These are phyloP conservation scores for Diospyros kaki DNA, from an alignment of 148 eudicot genomes.

Conservation along the genomic window DNA sequence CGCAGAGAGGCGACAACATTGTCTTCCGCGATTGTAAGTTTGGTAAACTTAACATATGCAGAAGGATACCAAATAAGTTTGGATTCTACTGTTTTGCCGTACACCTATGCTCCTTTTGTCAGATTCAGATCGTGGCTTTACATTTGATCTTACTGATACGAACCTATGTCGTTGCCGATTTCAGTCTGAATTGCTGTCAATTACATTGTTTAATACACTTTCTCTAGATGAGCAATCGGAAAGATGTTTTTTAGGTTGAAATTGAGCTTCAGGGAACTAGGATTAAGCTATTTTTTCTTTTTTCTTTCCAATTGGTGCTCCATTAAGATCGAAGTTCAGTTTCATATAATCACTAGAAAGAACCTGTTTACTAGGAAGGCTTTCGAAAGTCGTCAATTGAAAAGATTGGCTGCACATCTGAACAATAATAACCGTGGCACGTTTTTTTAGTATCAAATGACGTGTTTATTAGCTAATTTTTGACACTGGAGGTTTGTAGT, in stretches of 20 bases:
- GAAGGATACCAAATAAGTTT: not conserved
- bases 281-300: too few species aligned
- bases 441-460: too few species aligned
- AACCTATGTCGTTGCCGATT: not conserved
- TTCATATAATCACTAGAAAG: not conserved
- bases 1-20: conserved; percentile 93
- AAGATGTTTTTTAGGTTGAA: too few species aligned
- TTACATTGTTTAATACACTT: too few species aligned
- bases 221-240: too few species aligned
- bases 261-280: too few species aligned
- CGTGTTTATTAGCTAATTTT: too few species aligned
- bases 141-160: not conserved
- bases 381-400: too few species aligned
- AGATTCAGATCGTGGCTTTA: not conserved
- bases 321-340: not conserved
- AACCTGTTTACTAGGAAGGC: not conserved
- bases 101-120: not conserved
- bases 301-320: not conserved
- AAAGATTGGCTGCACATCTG: not conserved
- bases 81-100: not conserved
- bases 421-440: too few species aligned
- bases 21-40: conserved; percentile 84
- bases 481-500: too few species aligned
- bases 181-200: not conserved
- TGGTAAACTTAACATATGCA: too few species aligned